A percentile compares a stretch with the other conserved stretches of the same genome.
phyloP scores from a whole-genome alignment of 2,329 filamentous ascomycete species.

The Endoconidiophora polonica region DNA sequence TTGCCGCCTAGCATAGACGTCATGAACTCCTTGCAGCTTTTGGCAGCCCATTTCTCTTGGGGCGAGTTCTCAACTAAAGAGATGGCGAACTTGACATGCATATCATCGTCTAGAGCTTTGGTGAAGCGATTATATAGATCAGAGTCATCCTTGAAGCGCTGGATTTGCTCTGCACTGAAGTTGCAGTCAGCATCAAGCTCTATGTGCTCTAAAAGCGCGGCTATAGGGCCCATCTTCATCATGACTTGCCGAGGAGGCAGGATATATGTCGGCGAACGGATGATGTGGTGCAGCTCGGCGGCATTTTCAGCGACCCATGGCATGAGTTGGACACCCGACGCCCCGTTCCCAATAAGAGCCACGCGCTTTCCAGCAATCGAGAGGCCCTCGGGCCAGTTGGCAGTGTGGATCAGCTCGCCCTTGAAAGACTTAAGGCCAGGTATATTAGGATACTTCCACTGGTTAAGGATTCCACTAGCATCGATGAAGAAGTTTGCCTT shows the following conservation, averaged over 20 bases:
- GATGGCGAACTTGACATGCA: constrained; percentile 27
- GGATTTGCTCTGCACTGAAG: constrained; percentile 23
- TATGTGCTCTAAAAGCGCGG: constrained; percentile 15
- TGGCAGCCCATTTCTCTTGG: constrained; percentile 25
- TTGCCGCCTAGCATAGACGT: constrained; percentile 29
- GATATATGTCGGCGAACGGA: constrained; percentile 29
- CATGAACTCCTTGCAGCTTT: constrained; percentile 31
- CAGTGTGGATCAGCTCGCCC: constrained; percentile 35
- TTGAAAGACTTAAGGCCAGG: constrained; percentile 28
- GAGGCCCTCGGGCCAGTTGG: constrained; percentile 33
- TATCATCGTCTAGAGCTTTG: constrained; percentile 29
- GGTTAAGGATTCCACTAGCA: constrained; percentile 37
- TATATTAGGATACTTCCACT: constrained; percentile 36
- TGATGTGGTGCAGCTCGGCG: constrained; percentile 25
- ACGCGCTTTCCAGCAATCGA: constrained; percentile 33
- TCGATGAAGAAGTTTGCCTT: constrained; percentile 32
- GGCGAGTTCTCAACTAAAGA: constrained; percentile 27
- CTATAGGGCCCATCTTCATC: constrained; percentile 21
- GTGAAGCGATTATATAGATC: constrained; percentile 30
- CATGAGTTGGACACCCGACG: constrained; percentile 36
- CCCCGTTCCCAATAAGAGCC: constrained; percentile 39
- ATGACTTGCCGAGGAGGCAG: constrained; percentile 22
- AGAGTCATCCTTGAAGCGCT: constrained; percentile 29
- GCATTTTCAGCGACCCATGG: constrained; percentile 30
- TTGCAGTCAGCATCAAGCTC: constrained; percentile 16